Percentiles rank a stretch among this genome's conserved stretches.
These are phyloP conservation scores for Deuterostichococcus epilithicus DNA, from an alignment of 139 green algal species.

Conservation along the genomic window DNA sequence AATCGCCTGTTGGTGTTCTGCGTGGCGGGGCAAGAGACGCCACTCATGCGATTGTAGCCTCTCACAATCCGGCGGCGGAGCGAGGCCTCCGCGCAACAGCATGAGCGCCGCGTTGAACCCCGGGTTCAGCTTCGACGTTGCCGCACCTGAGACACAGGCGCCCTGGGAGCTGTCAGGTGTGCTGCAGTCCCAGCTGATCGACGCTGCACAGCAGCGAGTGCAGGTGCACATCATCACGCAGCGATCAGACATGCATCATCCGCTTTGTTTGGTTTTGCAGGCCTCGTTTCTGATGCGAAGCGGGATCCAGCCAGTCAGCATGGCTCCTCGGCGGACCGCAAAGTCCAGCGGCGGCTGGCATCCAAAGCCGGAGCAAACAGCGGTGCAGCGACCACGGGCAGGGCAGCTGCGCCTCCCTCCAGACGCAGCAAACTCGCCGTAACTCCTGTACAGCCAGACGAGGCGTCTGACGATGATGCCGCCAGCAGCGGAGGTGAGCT, in stretches of 20 bases:
- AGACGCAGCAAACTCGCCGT: neutral
- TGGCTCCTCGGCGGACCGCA: slow-evolving; percentile 21
- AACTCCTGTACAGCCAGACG: neutral
- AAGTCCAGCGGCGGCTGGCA: slow-evolving; percentile 44
- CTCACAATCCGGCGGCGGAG: too few relatives aligned
- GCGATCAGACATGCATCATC: neutral
- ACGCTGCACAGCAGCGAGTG: too few relatives aligned
- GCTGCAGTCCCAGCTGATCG: neutral
- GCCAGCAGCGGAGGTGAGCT: neutral
- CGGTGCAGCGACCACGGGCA: neutral
- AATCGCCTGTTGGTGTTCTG: too few relatives aligned
- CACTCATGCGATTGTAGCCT: too few relatives aligned
- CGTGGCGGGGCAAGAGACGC: too few relatives aligned
- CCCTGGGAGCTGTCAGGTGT: slow-evolving; percentile 76
- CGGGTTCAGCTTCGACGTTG: slow-evolving; percentile 1
- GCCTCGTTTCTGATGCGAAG: slow-evolving; percentile 14
- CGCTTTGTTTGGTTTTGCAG: neutral
- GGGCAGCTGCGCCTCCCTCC: neutral
- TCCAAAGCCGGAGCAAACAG: slow-evolving; percentile 4
- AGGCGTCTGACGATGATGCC: neutral
- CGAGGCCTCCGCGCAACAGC: too few relatives aligned
- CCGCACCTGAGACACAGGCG: slow-evolving; percentile 40
- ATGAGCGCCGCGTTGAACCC: neutral
- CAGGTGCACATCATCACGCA: neutral
- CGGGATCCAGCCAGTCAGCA: neutral